Conservation (phyloP, 495 filamentous ascomycete genomes). For the Penicillium salamii region DNA sequence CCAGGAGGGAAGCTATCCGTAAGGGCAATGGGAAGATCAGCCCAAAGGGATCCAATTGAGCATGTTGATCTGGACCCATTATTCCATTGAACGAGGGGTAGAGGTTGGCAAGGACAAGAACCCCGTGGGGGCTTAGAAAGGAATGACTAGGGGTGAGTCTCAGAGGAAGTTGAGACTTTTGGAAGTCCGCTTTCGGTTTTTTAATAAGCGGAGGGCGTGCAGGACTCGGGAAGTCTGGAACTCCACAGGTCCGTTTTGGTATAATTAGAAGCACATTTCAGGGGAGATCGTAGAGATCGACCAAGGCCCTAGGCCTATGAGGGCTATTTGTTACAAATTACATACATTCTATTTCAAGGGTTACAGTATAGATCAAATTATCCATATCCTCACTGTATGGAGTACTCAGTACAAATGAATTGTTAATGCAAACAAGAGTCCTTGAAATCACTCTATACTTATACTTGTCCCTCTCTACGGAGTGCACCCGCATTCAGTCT, state of each 20-base stretch:
- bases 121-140: conserved; percentile 22
- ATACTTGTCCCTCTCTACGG: too few relatives aligned
- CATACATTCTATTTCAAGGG: too few relatives aligned
- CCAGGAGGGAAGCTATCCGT: conserved; percentile 73
- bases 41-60: conserved; percentile 81
- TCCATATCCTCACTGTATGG: too few relatives aligned
- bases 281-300: conserved; percentile 9
- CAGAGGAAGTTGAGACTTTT: conserved; percentile 16
- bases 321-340: neutral
- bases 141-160: conserved; percentile 44
- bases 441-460: neutral
- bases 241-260: conserved; percentile 14
- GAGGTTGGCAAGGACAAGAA: conserved; percentile 12
- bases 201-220: conserved; percentile 23
- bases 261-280: conserved; percentile 11
- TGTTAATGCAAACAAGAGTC: neutral
- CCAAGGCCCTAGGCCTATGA: neutral
- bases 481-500: neutral
- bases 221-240: conserved; percentile 12
- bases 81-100: conserved; percentile 50
- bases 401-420: too few relatives aligned
- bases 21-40: conserved; percentile 81
- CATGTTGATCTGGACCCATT: conserved; percentile 75
- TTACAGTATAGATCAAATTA: too few relatives aligned
- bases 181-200: conserved; percentile 21